Conservation (phyloP, 495 filamentous ascomycete genomes). For the Pyrenopolyporus hunteri region DNA sequence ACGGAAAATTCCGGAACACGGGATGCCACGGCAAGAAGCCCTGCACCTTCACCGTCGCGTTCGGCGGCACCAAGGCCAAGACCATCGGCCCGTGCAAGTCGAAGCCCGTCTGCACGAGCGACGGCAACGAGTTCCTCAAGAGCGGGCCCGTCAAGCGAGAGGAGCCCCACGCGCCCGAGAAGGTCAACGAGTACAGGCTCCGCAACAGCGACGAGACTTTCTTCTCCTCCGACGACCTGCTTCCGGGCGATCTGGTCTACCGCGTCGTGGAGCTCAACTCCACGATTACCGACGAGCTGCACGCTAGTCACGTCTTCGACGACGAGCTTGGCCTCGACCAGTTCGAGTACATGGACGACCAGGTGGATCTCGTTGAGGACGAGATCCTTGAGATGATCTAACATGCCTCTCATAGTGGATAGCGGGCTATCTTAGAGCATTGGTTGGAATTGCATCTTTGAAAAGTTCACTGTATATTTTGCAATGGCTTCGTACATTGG, state of each 20-base stretch:
- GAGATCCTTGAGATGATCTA: not conserved
- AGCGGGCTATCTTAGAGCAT: not conserved
- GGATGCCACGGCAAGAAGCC: not conserved
- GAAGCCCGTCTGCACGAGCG: not conserved
- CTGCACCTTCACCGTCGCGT: constrained; percentile 3
- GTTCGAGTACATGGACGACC: not conserved
- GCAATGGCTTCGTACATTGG: too few relatives aligned
- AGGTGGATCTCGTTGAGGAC: not conserved
- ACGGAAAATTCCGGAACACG: not conserved
- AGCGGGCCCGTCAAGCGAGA: not conserved
- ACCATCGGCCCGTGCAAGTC: not conserved
- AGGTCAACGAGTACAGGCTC: not conserved
- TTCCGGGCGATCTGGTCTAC: not conserved
- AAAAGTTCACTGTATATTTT: not conserved
- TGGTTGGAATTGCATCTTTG: not conserved
- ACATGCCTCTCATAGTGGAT: not conserved
- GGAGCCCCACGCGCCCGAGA: not conserved
- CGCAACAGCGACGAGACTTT: not conserved
- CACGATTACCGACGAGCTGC: not conserved
- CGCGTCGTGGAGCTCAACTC: not conserved
- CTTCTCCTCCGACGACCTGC: not conserved
- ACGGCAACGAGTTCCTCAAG: not conserved
- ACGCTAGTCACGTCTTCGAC: not conserved
- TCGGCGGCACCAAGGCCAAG: not conserved
- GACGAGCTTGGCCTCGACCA: not conserved